Conservation (phyloP, 306 rosid species). For the Prunus armeniaca region DNA sequence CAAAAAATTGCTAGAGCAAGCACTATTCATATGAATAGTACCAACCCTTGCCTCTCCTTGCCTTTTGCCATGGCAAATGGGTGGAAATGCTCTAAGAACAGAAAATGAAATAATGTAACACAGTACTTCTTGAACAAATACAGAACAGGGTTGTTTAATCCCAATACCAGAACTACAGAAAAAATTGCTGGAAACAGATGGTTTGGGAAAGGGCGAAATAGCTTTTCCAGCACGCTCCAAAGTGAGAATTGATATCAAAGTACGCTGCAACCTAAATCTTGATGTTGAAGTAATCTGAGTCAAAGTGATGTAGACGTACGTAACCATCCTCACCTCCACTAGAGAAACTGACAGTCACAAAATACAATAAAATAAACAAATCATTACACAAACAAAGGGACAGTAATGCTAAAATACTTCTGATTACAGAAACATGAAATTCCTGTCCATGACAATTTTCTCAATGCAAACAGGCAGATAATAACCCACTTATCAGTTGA, state of each 20-base stretch:
- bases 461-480: neutral
- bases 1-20: no score
- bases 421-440: neutral
- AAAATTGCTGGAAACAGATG: neutral
- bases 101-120: no score
- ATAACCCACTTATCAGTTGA: neutral
- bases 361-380: neutral
- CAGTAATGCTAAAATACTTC: no score
- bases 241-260: neutral
- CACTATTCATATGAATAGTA: no score
- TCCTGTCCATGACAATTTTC: neutral
- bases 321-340: slow-evolving; percentile 99
- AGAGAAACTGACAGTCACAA: slow-evolving; percentile 55
- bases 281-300: slow-evolving; percentile 82
- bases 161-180: neutral
- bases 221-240: neutral
- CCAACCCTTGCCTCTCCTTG: no score
- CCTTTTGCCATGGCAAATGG: no score
- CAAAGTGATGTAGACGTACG: slow-evolving; percentile 86
- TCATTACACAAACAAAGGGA: neutral
- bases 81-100: no score
- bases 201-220: slow-evolving; percentile 7
- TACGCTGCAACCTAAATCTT: slow-evolving; percentile 51
- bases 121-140: neutral
- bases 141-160: neutral